Evolutionary conservation across 2,329 filamentous ascomycete species (phyloP), one percentile per base, ranked within the genome.

Genomic region (Aspergillus felis): DNA sequence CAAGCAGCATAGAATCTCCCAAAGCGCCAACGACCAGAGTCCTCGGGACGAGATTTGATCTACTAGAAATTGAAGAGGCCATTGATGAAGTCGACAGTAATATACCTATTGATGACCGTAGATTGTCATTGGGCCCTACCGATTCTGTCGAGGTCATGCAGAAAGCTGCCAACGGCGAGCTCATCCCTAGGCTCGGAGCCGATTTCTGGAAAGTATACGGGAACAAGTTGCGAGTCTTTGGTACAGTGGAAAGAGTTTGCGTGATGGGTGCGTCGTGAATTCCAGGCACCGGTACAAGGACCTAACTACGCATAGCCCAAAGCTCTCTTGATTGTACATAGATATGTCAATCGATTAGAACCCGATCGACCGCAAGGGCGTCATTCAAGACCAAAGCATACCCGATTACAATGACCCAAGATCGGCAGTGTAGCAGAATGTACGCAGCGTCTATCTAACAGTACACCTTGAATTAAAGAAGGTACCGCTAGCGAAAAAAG

Each of bases 401-500:
- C 6, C 17, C 17, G 20, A 53, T 49, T 50, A 47, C 29, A 48
- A 46, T n/a, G 12, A 6, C 24, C 47, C 35, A 35, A 24, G 17
- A 35, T 9, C 10, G 54, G 51, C 10, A 32, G 44, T 20, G 41
- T 35, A 32, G 52, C 50, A 48, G 51, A 58, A 68, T 96, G 90
- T 96, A 76, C 82, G 88, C 91, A 91, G 87, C 86, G 85, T 85
- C 92, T 96, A 96, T 96, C 92, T 96, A 96, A 93, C 91, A 83
- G 88, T 87, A 87, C 85, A 83, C 89, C 88, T 90, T 91, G 85
- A 75, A 72, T 58, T 62, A 57, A 78, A 78, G 84, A 90, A 92
- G 91, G 90, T 88, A 88, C 90, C 86, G 92, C 90, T 97, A 97
- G 92, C 92, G 92, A 92, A 96, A 92, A 90, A 90, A 89, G 88